A percentile compares a stretch with the other conserved stretches of the same genome.
These are phyloP conservation scores for Fusarium graminum DNA, from an alignment of 2,329 filamentous ascomycete genomes.

Conservation along the genomic window DNA sequence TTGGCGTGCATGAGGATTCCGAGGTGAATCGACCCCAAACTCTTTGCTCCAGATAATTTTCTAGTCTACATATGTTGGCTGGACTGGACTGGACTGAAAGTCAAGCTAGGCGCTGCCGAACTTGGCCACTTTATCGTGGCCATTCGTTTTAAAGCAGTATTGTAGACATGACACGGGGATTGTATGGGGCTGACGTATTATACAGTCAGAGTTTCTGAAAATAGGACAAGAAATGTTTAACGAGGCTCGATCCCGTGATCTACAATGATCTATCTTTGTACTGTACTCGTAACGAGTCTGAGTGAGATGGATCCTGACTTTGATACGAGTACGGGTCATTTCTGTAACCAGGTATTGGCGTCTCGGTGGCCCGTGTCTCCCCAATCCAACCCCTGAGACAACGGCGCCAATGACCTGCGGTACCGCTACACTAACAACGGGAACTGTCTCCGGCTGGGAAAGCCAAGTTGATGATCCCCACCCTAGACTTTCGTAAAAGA, in stretches of 20 bases:
- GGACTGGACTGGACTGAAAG: conserved; percentile 23
- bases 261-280: conserved; percentile 3
- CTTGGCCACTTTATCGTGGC: conserved; percentile 28
- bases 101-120: conserved; percentile 30
- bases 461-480: conserved; percentile 38
- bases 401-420: conserved; percentile 39
- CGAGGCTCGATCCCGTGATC: conserved; percentile 4
- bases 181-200: conserved; percentile 32
- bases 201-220: conserved; percentile 29
- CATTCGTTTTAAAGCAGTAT: conserved; percentile 26
- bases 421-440: conserved; percentile 46
- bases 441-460: conserved; percentile 45
- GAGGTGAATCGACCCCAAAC: conserved; percentile 18
- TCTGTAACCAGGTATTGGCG: conserved; percentile 21
- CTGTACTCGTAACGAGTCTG: conserved; percentile 23
- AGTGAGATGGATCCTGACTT: conserved; percentile 25
- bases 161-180: conserved; percentile 35
- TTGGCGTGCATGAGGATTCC: conserved; percentile 28
- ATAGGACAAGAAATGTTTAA: conserved; percentile 17
- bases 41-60: conserved; percentile 15
- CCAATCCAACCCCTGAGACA: conserved; percentile 43
- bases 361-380: conserved; percentile 14
- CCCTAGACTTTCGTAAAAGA: conserved; percentile 9
- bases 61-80: conserved; percentile 5
- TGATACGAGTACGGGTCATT: conserved; percentile 44